A percentile compares a stretch with the other conserved stretches of the same genome.
These are phyloP conservation scores for Cantharellus anzutake DNA, from an alignment of 768 basidiomycete genomes.

Conservation along the genomic window DNA sequence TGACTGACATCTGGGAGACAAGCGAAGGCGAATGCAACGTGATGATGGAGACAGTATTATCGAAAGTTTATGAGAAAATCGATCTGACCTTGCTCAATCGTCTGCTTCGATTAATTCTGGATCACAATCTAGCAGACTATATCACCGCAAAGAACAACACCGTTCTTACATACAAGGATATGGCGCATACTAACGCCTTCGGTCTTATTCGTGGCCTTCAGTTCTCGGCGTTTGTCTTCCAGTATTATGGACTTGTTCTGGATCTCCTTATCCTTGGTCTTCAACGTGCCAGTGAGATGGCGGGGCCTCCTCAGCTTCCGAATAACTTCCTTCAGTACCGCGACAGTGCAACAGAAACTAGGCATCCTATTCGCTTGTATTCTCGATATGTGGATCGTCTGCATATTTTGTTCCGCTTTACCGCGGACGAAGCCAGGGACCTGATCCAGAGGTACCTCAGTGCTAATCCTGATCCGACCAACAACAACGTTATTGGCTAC, in stretches of 20 bases:
- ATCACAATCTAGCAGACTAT: conserved; percentile 97
- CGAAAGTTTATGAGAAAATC: conserved; percentile 98
- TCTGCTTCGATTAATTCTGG: conserved; percentile 84
- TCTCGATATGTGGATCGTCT: conserved; percentile 91
- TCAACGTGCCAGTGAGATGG: conserved; percentile 98
- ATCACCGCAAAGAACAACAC: conserved; percentile 99
- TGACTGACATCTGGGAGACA: conserved; percentile 98
- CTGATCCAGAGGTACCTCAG: conserved; percentile 95
- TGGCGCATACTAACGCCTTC: conserved; percentile 96
- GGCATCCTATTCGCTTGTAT: conserved; percentile 95
- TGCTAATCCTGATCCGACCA: conserved; percentile 95
- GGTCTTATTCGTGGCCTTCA: conserved; percentile 95
- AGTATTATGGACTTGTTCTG: conserved; percentile 90
- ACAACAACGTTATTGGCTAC: conserved; percentile 97
- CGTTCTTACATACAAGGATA: conserved; percentile 85
- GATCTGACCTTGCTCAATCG: conserved; percentile 92
- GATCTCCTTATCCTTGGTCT: conserved; percentile 91
- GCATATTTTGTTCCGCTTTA: conserved; percentile 94
- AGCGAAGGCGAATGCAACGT: conserved; percentile 95
- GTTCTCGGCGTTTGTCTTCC: conserved; percentile 98
- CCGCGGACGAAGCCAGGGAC: conserved; percentile 90
- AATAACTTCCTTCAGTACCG: conserved; percentile 98
- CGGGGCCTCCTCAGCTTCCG: conserved; percentile 90
- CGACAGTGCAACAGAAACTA: conserved; percentile 84
- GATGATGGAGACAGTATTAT: conserved; percentile 95